Evolutionary conservation across 768 basidiomycete species (phyloP).

Genomic region (Mycena belliarum): DNA sequence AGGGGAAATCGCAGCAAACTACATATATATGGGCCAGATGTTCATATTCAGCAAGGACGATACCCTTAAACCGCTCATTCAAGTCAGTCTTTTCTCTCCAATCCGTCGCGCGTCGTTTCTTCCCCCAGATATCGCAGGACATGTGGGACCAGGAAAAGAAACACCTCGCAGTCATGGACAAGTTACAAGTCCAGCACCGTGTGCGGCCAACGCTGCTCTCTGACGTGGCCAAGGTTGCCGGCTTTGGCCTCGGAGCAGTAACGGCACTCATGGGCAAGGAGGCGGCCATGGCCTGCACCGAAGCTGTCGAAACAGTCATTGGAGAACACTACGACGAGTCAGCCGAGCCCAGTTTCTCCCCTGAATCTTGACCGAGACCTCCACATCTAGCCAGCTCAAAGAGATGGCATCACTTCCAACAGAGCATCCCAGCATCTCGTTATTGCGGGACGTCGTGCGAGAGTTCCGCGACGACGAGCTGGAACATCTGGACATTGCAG

Average conservation of each 20-base stretch:
- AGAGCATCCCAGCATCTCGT: constrained; percentile 75
- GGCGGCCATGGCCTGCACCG: constrained; percentile 97
- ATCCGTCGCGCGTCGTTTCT: neutral
- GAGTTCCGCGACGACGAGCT: constrained; percentile 95
- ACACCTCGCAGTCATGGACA: constrained; percentile 85
- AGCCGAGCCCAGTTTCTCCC: constrained; percentile 32
- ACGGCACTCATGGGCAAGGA: constrained; percentile 90
- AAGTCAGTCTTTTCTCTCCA: constrained; percentile 46
- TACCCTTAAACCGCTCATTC: constrained; percentile 63
- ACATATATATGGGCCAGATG: constrained; percentile 90
- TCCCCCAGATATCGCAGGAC: constrained; percentile 50
- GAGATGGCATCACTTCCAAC: constrained; percentile 63
- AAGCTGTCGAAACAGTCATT: constrained; percentile 96
- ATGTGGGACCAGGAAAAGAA: constrained; percentile 99
- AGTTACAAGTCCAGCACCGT: constrained; percentile 78
- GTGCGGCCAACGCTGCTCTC: constrained; percentile 83
- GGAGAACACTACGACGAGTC: constrained; percentile 99
- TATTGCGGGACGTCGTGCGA: constrained; percentile 68
- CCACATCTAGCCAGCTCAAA: constrained; percentile 69
- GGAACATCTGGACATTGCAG: constrained; percentile 90
- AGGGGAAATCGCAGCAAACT: constrained; percentile 94
- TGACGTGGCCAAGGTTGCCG: constrained; percentile 83
- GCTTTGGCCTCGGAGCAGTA: constrained; percentile 81
- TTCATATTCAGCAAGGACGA: constrained; percentile 66
- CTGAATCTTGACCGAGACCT: constrained; percentile 9